Evolutionary conservation across 129 eudicot species (phyloP), one percentile per base, ranked within the genome.

Genomic region (Artemisia annua): DNA sequence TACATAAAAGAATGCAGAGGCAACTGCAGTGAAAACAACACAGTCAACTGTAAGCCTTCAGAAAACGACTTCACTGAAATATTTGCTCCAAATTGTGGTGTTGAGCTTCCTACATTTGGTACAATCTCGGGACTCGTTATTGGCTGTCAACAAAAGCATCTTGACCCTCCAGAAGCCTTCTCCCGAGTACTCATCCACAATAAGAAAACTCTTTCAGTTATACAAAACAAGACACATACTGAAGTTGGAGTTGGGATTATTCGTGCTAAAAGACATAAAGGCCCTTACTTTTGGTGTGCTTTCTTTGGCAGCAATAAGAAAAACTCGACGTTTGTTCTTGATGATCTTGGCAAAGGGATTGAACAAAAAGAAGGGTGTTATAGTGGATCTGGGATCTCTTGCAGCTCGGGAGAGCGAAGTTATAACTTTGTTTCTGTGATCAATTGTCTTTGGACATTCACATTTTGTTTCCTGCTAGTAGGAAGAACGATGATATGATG

Each of bases 51-150:
- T 67, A 89, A 85, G 8, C 93, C 89, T 11, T 60, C 82, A 2
- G 92, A 81, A 83, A 86, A 79, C 70, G 97, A 91, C 76, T 88
- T 91, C 81, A 88, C 96, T 1, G 90, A 88, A 85, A 79, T 91
- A 57, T 91, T 86, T 52, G 96, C 96, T 24, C 96, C 97, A 9
- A 81, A 88, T 63, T 91, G 96, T 63, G 97, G 97, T 9, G 90
- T 91, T 10, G 96, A 88, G 72, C 96, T 91, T 62, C 97, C 97
- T 8, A 91, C 97, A 56, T 86, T 91, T 67, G 86, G 88, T 68
- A 82, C 88, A 10, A 83, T 91, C 65, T 84, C 97, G 0, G 96
- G 90, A 54, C 49, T 72, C 70, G 69, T 88, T 20, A 46, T 86
- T 1, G 92, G 90, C 18, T 91, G 97, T 80, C 86, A 84, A 19